A percentile compares a stretch with the other conserved stretches of the same genome.
Conservation (phyloP, 2,329 filamentous ascomycete genomes). For the Corinectria fuckeliana region DNA sequence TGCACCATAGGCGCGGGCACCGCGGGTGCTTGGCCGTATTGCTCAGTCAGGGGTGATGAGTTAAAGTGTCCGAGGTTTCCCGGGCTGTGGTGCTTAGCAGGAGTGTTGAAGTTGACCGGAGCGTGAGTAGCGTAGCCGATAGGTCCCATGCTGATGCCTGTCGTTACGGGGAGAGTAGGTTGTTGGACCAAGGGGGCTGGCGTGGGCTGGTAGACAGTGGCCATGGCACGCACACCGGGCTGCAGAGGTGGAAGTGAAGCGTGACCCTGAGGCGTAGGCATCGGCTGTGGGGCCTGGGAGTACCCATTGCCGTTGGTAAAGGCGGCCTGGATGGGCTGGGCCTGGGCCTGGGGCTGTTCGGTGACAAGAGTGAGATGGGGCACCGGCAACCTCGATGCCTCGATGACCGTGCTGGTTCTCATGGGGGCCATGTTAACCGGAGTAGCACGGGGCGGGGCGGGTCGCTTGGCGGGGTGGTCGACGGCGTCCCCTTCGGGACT, state of each 20-base stretch:
- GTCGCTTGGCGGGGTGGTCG: constrained; percentile 63
- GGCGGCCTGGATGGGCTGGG: constrained; percentile 31
- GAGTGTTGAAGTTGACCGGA: constrained; percentile 54
- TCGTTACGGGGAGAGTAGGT: constrained; percentile 35
- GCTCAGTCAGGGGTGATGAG: constrained; percentile 74
- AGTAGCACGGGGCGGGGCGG: constrained; percentile 37
- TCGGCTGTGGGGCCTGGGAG: constrained; percentile 37
- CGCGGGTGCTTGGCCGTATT: constrained; percentile 59
- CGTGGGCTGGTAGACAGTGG: constrained; percentile 72
- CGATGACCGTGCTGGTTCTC: constrained; percentile 30
- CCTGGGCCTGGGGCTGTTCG: constrained; percentile 41
- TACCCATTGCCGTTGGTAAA: constrained; percentile 50
- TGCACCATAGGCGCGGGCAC: constrained; percentile 64
- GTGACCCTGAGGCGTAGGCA: constrained; percentile 37
- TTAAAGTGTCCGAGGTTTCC: constrained; percentile 52
- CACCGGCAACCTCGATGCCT: constrained; percentile 63
- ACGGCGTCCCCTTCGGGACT: constrained; percentile 56
- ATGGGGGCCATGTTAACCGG: constrained; percentile 24
- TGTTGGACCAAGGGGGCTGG: constrained; percentile 51
- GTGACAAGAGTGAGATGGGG: constrained; percentile 75
- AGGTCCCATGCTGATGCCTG: constrained; percentile 32
- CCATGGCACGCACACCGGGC: constrained; percentile 72
- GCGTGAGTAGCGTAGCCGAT: constrained; percentile 39
- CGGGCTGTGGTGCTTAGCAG: constrained; percentile 61
- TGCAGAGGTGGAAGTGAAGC: constrained; percentile 69